Evolutionary conservation across 768 basidiomycete genomes (phyloP).

Genomic region (Lactarius sp.): DNA sequence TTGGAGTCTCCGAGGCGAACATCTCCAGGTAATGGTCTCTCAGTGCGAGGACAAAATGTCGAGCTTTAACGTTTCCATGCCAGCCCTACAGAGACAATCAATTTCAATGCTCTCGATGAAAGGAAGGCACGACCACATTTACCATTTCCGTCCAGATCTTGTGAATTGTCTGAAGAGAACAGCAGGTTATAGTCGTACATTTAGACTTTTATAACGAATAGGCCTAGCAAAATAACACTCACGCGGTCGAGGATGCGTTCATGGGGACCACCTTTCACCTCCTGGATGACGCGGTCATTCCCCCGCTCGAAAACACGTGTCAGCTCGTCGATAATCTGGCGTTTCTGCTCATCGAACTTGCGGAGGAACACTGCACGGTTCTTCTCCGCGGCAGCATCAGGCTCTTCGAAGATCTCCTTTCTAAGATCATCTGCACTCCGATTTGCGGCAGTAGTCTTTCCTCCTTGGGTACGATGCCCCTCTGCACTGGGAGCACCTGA

Average conservation of each 20-base stretch:
- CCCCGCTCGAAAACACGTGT: constrained; percentile 25
- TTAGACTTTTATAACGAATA: background rate
- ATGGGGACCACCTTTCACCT: constrained; percentile 28
- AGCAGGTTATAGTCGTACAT: background rate
- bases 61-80: constrained; percentile 23
- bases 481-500: background rate
- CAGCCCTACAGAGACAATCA: constrained; percentile 18
- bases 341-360: constrained; percentile 27
- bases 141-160: constrained; percentile 31
- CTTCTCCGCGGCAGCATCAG: constrained; percentile 22
- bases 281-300: constrained; percentile 19
- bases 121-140: background rate
- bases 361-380: constrained; percentile 25
- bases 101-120: background rate
- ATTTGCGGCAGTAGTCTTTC: background rate
- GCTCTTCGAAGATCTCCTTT: constrained; percentile 27
- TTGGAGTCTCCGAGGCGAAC: background rate
- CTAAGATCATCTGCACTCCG: constrained; percentile 7
- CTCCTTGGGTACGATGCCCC: background rate
- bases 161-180: constrained; percentile 4
- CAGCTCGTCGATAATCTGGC: constrained; percentile 16
- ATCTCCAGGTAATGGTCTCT: constrained; percentile 33
- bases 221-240: background rate
- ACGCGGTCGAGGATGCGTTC: constrained; percentile 25
- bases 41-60: constrained; percentile 28